Evolutionary conservation across 257 asterid genomes (phyloP).

Genomic region (Fraxinus cuspidata): DNA sequence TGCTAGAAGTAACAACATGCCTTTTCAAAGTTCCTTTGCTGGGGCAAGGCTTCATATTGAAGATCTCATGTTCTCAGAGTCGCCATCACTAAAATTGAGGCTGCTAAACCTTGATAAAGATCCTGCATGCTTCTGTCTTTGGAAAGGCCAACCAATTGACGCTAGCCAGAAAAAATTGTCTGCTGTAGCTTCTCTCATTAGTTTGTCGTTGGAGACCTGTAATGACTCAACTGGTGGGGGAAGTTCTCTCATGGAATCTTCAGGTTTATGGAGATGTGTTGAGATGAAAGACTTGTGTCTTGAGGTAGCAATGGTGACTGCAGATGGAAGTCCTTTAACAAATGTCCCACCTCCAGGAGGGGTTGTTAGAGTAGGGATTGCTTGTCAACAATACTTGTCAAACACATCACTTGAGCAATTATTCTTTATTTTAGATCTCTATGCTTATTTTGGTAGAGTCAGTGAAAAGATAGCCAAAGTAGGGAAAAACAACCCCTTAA

Average conservation of each 20-base stretch:
- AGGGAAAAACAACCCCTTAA: conserved; percentile 49
- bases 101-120: conserved; percentile 84
- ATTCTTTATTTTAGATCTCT: conserved; percentile 83
- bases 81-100: conserved; percentile 68
- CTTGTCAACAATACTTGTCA: conserved; percentile 79
- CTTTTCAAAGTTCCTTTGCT: conserved; percentile 59
- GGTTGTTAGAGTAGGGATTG: conserved; percentile 81
- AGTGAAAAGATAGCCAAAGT: conserved; percentile 69
- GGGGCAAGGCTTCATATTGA: conserved; percentile 91
- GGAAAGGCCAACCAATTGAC: conserved; percentile 91
- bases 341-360: conserved; percentile 93
- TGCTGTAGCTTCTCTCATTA: conserved; percentile 67
- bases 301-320: conserved; percentile 96
- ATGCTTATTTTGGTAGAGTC: conserved; percentile 69
- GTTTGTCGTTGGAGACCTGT: conserved; percentile 72
- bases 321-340: conserved; percentile 90
- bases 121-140: conserved; percentile 94
- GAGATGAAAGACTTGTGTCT: conserved; percentile 73
- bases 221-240: conserved; percentile 34
- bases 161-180: conserved; percentile 88
- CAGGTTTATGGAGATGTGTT: conserved; percentile 77
- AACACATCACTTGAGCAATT: conserved; percentile 90
- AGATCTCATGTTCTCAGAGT: conserved; percentile 68
- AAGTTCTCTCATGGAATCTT: conserved; percentile 37
- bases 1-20: conserved; percentile 33